Evolutionary conservation across 768 basidiomycete species (phyloP).

Genomic region (Russula olivacea): DNA sequence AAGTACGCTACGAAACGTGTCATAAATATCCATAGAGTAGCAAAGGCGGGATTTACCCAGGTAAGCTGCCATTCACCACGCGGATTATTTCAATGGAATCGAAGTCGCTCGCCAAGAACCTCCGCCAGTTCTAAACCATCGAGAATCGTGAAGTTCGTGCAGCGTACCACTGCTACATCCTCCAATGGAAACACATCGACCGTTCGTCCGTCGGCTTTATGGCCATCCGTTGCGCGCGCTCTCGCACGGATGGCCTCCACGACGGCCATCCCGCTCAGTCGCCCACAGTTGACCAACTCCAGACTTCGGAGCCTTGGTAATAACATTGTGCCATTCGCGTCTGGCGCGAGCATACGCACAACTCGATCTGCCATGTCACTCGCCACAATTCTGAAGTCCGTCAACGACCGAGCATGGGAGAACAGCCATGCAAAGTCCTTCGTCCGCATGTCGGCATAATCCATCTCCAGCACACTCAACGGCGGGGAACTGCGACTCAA

Average conservation of each 20-base stretch:
- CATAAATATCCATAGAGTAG: neutral
- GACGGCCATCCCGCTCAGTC: slow-evolving; percentile 53
- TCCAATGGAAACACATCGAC: slow-evolving; percentile 26
- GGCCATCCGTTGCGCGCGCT: slow-evolving; percentile 36
- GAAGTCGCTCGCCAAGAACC: slow-evolving; percentile 28
- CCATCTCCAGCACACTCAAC: slow-evolving; percentile 64
- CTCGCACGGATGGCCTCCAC: slow-evolving; percentile 49
- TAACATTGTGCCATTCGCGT: slow-evolving; percentile 34
- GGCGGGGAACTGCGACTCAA: slow-evolving; percentile 57
- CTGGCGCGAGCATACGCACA: slow-evolving; percentile 51
- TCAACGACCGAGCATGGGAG: slow-evolving; percentile 45
- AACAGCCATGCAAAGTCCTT: slow-evolving; percentile 74
- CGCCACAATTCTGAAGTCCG: slow-evolving; percentile 67
- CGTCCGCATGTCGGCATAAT: slow-evolving; percentile 77
- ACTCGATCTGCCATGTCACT: slow-evolving; percentile 80
- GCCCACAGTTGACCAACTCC: slow-evolving; percentile 56
- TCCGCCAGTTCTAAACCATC: slow-evolving; percentile 28
- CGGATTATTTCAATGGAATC: slow-evolving; percentile 12
- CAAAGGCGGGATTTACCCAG: neutral
- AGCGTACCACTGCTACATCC: slow-evolving; percentile 31
- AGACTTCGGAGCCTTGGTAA: slow-evolving; percentile 51
- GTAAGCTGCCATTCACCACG: neutral
- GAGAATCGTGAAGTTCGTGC: slow-evolving; percentile 28
- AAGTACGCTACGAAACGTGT: neutral
- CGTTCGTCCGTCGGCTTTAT: slow-evolving; percentile 19